Evolutionary conservation across 176 grass and related monocot genomes (phyloP).

Genomic region (Guadua angustifolia): DNA sequence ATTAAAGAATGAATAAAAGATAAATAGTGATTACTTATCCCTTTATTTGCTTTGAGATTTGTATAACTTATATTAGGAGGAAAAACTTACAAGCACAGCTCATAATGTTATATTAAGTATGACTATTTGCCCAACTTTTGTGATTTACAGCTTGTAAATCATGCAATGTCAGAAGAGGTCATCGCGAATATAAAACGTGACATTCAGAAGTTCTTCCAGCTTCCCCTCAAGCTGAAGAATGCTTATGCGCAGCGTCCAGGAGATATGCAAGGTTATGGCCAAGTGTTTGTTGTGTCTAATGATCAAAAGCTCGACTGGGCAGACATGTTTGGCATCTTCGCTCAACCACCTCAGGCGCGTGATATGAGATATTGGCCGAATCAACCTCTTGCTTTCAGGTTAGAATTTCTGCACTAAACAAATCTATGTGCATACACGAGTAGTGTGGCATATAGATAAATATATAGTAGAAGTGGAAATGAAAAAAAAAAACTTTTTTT

Average conservation of each 20-base stretch:
- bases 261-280: constrained; percentile 64
- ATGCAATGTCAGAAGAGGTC: constrained; percentile 53
- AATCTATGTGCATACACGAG: too few species aligned
- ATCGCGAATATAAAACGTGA: constrained; percentile 47
- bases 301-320: constrained; percentile 70
- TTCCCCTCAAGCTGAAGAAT: constrained; percentile 49
- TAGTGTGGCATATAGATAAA: background rate
- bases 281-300: constrained; percentile 46
- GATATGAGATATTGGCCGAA: constrained; percentile 52
- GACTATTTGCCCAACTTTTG: background rate
- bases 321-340: constrained; percentile 42
- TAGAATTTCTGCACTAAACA: background rate
- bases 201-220: constrained; percentile 45
- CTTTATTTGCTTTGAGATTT: too few species aligned
- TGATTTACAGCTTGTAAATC: constrained; percentile 50
- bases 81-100: too few species aligned
- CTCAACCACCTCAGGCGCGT: constrained; percentile 46
- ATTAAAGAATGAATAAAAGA: too few species aligned
- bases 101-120: background rate
- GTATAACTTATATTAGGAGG: too few species aligned
- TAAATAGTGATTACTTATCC: too few species aligned
- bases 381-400: constrained; percentile 55
- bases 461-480: background rate
- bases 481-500: background rate
- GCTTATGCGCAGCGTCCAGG: constrained; percentile 43